Conservation (phyloP, 2,329 filamentous ascomycete species). For the Monilinia vaccinii-corymbosi region DNA sequence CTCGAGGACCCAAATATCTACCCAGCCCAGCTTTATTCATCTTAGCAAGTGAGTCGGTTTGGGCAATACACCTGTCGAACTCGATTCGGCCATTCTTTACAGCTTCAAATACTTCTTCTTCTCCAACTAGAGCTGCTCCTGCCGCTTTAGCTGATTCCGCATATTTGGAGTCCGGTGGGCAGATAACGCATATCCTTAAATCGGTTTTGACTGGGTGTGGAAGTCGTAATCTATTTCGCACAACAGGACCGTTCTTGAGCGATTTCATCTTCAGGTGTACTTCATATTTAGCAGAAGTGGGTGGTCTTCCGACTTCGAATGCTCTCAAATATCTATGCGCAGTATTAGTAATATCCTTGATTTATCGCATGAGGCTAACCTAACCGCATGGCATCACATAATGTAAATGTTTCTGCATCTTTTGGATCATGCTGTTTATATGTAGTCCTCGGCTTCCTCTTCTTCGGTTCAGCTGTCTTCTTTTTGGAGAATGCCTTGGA, state of each 20-base stretch:
- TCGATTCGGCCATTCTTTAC: constrained; percentile 65
- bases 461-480: constrained; percentile 27
- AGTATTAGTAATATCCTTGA: constrained; percentile 5
- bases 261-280: constrained; percentile 75
- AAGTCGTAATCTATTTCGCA: constrained; percentile 80
- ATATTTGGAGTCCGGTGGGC: constrained; percentile 66
- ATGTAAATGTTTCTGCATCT: constrained; percentile 55
- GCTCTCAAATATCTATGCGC: constrained; percentile 72
- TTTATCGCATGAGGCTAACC: constrained; percentile 22
- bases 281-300: constrained; percentile 76
- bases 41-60: constrained; percentile 65
- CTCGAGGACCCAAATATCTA: constrained; percentile 75
- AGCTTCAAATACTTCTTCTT: constrained; percentile 74
- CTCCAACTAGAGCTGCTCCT: constrained; percentile 76
- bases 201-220: constrained; percentile 87
- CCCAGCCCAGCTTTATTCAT: constrained; percentile 76
- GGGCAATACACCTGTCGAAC: constrained; percentile 86
- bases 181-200: constrained; percentile 82
- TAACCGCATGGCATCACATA: constrained; percentile 90
- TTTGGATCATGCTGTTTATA: constrained; percentile 31
- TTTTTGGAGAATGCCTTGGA: constrained; percentile 26
- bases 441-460: constrained; percentile 27
- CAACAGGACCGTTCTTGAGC: constrained; percentile 72
- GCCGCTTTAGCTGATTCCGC: constrained; percentile 66
- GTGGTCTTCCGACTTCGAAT: constrained; percentile 76